Evolutionary conservation across 805 yeast genomes (phyloP), one percentile per base, ranked within the genome.

Genomic region (Starmerella apis): DNA sequence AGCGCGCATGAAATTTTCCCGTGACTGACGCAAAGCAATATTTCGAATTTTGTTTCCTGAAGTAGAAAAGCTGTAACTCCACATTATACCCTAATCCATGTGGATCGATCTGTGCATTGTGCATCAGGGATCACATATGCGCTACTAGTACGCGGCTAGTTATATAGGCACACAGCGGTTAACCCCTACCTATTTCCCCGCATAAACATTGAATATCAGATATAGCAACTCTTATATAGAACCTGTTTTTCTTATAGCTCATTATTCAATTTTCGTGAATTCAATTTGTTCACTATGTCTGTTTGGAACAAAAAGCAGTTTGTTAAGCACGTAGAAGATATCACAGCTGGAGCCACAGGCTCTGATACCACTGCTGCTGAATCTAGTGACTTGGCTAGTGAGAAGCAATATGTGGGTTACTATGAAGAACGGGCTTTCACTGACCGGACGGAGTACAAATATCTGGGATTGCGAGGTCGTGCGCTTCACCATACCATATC

Each of bases 401-500:
- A 38, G 23, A 38, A 38, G 19, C 43, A 38, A 4, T 28, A 22
- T 9, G 19, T 20, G 14, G 39, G 14, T 7, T 16, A 36, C 39
- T 20, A 20, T 19, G 43, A 38, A 13, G 7, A 14, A 4, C 31
- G 14, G 11, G 30, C 43, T 16, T 18, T 11, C 32, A 20, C 33
- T 30, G 55, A 48, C 19, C 25, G 16, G 3, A 16, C 22, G 2
- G 18, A 30, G 19, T 43, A 43, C 44, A 45, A 16, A 8, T 54
- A 22, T 33, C 27, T 54, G 9, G 55, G 57, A 1, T 8, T 49
- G 20, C 36, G 36, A 3, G 57, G 57, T 18, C 22, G 14, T 11
- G 8, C 19, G 11, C 50, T 54, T 9, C 55, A 54, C 24, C 41
- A 43, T 13, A 60, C 70, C 27, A 68, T 76, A 41, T 74, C 87